Evolutionary conservation across 1,284 basidiomycete genomes (phyloP).

Genomic region (Pterulicium gracile): DNA sequence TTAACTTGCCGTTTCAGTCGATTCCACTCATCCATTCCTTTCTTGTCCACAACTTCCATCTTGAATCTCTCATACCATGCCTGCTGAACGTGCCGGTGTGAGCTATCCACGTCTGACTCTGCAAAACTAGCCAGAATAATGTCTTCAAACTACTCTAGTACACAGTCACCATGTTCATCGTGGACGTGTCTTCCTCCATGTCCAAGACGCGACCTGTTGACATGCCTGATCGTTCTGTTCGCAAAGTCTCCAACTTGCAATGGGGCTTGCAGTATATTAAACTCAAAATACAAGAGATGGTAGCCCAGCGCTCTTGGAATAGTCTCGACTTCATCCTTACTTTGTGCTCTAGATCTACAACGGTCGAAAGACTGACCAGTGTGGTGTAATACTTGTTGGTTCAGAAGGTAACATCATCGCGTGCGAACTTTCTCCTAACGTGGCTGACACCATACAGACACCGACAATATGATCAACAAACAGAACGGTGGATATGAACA

Average conservation of each 20-base stretch:
- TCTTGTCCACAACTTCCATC: slow-evolving; percentile 9
- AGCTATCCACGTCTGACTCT: slow-evolving; percentile 14
- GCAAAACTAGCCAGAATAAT: not conserved
- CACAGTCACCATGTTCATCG: slow-evolving; percentile 75
- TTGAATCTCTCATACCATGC: slow-evolving; percentile 35
- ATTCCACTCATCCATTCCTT: too few relatives aligned
- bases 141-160: too few relatives aligned
- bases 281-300: slow-evolving; percentile 85
- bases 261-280: slow-evolving; percentile 81
- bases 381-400: slow-evolving; percentile 79
- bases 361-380: slow-evolving; percentile 85
- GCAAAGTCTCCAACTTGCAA: slow-evolving; percentile 67
- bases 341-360: slow-evolving; percentile 80
- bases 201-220: slow-evolving; percentile 46
- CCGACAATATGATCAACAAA: slow-evolving; percentile 63
- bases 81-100: slow-evolving; percentile 69
- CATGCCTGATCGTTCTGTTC: slow-evolving; percentile 38
- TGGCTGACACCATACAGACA: slow-evolving; percentile 30
- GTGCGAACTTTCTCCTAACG: slow-evolving; percentile 4
- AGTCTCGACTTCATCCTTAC: slow-evolving; percentile 4
- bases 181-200: slow-evolving; percentile 87
- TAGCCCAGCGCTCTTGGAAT: slow-evolving; percentile 15
- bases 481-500: slow-evolving; percentile 62
- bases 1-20: too few relatives aligned
- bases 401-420: slow-evolving; percentile 46